Base-by-base conservation (phyloP, 169 alveolate species). In the Cryptosporidium andersoni region DNA sequence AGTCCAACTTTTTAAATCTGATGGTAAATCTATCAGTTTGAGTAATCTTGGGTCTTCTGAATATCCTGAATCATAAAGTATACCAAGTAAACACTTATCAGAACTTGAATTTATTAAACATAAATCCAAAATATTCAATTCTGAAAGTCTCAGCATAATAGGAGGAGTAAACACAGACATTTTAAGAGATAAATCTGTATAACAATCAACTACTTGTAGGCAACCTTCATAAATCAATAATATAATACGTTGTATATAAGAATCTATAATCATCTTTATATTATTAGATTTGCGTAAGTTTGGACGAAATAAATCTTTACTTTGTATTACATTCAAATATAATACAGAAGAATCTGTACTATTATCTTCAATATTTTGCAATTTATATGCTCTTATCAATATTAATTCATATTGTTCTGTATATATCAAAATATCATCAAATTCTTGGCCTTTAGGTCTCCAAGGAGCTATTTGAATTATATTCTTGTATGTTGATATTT, bases 211-310 rank as follows among this genome's bases (percentile, higher is more conserved):
- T 37, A 74, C 63, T 40, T 74, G 85, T 25, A 74, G 60, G 14
- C 85, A 74, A 2, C 85, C 85, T 37, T 74, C 85, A 43, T 74
- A 74, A 11, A 63, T 68, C n/a, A 74, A 25, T 9, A 74, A n/a
- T 7, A 74, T 48, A 45, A 74, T 58, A 58, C 85, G 55, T 16
- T 58, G 56, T 25, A 58, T 74, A 39, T 74, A 66, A 3, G 85
- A 45, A 43, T 74, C 56, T 43, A 74, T 51, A 66, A 74, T 39
- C 85, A 74, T 74, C 36, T 48, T 56, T 3, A 74, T 16, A 25
- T 58, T 58, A 34, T 55, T 60, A 4, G 85, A 74, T 43, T 74
- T 74, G 55, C 85, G 34, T 62, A 74, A 74, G 16, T 74, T 74
- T 55, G 55, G 74, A 34, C 64, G 55, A 58, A 45, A 60, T 48